Evolutionary conservation across 768 basidiomycete species (phyloP), one percentile per base, ranked within the genome.

Genomic region (Russula griseocarnosa): DNA sequence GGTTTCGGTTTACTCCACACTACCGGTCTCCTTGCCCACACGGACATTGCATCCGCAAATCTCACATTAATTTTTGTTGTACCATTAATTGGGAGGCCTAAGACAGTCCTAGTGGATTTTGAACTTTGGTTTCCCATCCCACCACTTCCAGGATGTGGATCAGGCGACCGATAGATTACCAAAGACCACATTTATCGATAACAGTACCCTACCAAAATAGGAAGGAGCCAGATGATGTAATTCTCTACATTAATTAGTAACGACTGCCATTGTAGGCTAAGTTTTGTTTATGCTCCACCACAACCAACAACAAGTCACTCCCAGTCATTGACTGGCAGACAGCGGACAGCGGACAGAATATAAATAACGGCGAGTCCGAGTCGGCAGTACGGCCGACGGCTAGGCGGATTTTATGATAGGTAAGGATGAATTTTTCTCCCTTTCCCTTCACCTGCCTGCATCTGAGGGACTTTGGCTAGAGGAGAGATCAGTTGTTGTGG

Each of bases 381-480:
- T 54, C 10, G 18, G 42, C 0, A 32, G 18, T 14, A 36, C 24
- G 61, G 18, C 5, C 0, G n/a, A 38, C 46, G 46, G 60, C 22
- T 16, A 32, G 3, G n/a, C 47, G 38, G 61, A 9, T 28, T 28
- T 56, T 55, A 28, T 26, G 24, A 55, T 22, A 10, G 46, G 46
- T 22, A 47, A 8, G 44, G 34, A 22, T 16, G 20, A 59, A 38
- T 28, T 18, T 54, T 42, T 47, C 34, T 30, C 28, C 22, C 47
- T 26, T 49, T 22, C n/a, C 40, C n/a, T 44, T 30, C 44, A 10
- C 20, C n/a, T 16, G 16, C 20, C n/a, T 16, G 16, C 18, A 40
- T 18, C 34, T 65, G 64, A 65, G 64, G 64, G 64, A 65, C 64
- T 65, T 65, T 65, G 26, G 64, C 64, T 52, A 65, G 4, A 65